A percentile compares a stretch with the other conserved stretches of the same genome.
Evolutionary conservation across 1,284 basidiomycete genomes (phyloP).

Genomic region (Puccinia novopanici): DNA sequence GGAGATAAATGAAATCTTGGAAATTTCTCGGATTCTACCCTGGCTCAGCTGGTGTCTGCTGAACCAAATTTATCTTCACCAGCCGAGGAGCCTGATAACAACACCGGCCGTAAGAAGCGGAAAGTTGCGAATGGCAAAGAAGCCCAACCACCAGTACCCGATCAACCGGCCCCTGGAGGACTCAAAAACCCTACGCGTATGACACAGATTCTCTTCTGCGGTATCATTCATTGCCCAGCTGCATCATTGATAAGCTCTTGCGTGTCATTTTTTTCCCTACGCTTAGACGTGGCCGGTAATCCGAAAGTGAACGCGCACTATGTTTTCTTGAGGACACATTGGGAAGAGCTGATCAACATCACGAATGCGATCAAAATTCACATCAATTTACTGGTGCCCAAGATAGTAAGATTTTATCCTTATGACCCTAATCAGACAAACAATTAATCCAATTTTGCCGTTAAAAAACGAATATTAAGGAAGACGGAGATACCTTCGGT

Average conservation of each 20-base stretch:
- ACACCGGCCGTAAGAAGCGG: conserved; percentile 37
- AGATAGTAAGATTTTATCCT: conserved; percentile 31
- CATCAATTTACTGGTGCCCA: conserved; percentile 46
- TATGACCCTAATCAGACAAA: background rate
- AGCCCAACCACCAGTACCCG: conserved; percentile 4
- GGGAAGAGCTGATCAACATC: conserved; percentile 44
- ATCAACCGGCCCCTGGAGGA: conserved; percentile 29
- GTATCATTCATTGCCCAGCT: background rate
- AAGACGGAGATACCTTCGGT: conserved; percentile 46
- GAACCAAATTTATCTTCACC: conserved; percentile 21
- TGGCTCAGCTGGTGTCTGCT: background rate
- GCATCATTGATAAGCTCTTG: background rate
- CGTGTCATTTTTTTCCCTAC: background rate
- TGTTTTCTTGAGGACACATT: conserved; percentile 40
- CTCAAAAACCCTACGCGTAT: conserved; percentile 39
- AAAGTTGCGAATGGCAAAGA: conserved; percentile 47
- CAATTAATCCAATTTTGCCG: too few relatives aligned
- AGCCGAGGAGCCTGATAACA: conserved; percentile 29
- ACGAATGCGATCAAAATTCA: conserved; percentile 49
- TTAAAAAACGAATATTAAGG: conserved; percentile 7
- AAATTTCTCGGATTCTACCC: conserved; percentile 31
- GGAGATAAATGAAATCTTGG: conserved; percentile 39
- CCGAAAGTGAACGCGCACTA: conserved; percentile 45
- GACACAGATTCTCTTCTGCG: background rate
- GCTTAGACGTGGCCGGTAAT: conserved; percentile 27